These are phyloP conservation scores for Penicillium salamii DNA, from an alignment of 495 filamentous ascomycete genomes.

Conservation along the genomic window DNA sequence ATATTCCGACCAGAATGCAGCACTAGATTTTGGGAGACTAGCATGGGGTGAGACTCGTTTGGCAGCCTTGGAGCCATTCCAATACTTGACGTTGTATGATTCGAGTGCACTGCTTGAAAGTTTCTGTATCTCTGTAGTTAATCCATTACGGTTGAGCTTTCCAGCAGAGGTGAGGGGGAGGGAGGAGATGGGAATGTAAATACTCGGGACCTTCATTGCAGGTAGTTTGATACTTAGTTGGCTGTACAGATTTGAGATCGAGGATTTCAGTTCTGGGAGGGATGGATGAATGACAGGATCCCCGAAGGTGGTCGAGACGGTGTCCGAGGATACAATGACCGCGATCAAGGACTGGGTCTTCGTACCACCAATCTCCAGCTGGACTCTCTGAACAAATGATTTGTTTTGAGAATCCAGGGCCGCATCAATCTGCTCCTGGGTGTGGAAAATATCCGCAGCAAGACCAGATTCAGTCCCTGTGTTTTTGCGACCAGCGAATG, in stretches of 20 bases:
- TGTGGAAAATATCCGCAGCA: constrained; percentile 44
- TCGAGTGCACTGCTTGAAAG: constrained; percentile 12
- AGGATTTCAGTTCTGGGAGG: constrained; percentile 15
- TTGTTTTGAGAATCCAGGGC: constrained; percentile 15
- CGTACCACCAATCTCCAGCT: constrained; percentile 2
- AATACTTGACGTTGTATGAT: constrained; percentile 17
- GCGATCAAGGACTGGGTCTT: constrained; percentile 20
- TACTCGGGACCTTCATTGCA: constrained; percentile 55
- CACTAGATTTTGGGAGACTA: constrained; percentile 20
- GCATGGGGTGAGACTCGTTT: constrained; percentile 6
- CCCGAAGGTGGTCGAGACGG: background rate
- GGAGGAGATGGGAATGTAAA: constrained; percentile 53
- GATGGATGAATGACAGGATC: constrained; percentile 13
- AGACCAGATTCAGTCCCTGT: constrained; percentile 44
- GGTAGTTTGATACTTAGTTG: constrained; percentile 28
- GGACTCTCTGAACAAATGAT: constrained; percentile 25
- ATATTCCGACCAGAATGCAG: constrained; percentile 51
- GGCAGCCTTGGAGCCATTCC: constrained; percentile 8
- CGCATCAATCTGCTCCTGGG: constrained; percentile 35
- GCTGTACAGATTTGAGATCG: constrained; percentile 17
- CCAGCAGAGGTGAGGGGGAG: constrained; percentile 53
- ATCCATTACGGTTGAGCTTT: constrained; percentile 41
- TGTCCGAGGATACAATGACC: constrained; percentile 24
- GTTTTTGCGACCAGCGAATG: constrained; percentile 46
- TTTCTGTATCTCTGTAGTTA: constrained; percentile 15